phyloP scores from a whole-genome alignment of 2,329 filamentous ascomycete genomes.

The Colletotrichum agaves region DNA sequence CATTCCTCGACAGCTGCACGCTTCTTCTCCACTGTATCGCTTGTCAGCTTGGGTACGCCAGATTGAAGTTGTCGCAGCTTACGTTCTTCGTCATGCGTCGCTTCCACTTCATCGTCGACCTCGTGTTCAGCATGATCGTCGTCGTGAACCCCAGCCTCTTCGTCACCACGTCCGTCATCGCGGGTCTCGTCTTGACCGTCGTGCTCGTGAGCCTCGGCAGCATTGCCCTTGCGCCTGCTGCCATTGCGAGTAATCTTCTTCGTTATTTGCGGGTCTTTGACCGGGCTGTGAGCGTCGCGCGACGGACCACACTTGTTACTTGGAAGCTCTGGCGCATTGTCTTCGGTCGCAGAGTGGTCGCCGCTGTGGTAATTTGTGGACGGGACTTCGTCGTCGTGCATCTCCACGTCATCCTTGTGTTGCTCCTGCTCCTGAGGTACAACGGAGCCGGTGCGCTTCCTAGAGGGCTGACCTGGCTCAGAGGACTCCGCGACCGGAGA shows the following conservation, averaged over 20 bases:
- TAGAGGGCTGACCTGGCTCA: conserved; percentile 59
- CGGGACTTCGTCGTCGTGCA: conserved; percentile 48
- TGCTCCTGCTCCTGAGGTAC: conserved; percentile 50
- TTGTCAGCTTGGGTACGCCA: neutral
- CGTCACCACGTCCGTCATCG: conserved; percentile 49
- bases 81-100: conserved; percentile 73
- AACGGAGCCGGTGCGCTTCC: conserved; percentile 65
- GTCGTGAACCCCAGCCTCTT: conserved; percentile 61
- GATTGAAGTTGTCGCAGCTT: conserved; percentile 45
- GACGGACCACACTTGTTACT: conserved; percentile 52
- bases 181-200: conserved; percentile 43
- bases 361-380: conserved; percentile 51
- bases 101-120: conserved; percentile 69
- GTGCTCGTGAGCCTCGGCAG: conserved; percentile 37
- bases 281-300: conserved; percentile 40
- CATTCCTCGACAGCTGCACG: conserved; percentile 83
- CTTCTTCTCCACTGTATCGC: conserved; percentile 75
- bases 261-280: conserved; percentile 43
- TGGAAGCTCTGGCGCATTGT: conserved; percentile 53
- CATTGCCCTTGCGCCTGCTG: conserved; percentile 51
- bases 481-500: conserved; percentile 56
- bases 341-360: conserved; percentile 58
- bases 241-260: conserved; percentile 56
- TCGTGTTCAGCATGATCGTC: conserved; percentile 66
- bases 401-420: conserved; percentile 43